phyloP scores from a whole-genome alignment of 2,329 filamentous ascomycete species.

The Hymenoscyphus fructigenus region DNA sequence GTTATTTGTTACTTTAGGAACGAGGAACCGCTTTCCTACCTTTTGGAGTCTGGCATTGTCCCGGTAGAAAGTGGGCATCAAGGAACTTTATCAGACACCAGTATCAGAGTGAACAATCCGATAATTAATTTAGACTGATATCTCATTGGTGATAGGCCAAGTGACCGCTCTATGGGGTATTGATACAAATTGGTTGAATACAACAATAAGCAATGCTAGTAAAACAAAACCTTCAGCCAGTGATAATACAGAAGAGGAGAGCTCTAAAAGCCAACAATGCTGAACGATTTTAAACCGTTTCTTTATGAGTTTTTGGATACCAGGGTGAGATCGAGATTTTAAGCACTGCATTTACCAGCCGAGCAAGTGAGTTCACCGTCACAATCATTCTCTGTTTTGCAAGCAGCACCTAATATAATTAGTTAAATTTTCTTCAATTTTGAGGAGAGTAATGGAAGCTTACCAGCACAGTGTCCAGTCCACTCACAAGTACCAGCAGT shows the following conservation, averaged over 20 bases:
- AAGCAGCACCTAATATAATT: constrained; percentile 14
- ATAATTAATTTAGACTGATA: too few relatives aligned
- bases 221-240: neutral
- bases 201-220: neutral
- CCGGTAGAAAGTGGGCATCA: too few relatives aligned
- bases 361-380: constrained; percentile 19
- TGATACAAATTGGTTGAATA: neutral
- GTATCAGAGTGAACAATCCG: too few relatives aligned
- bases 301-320: constrained; percentile 16
- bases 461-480: constrained; percentile 23
- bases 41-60: too few relatives aligned
- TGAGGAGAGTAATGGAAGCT: constrained; percentile 2
- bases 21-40: too few relatives aligned
- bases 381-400: constrained; percentile 19
- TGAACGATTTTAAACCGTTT: constrained; percentile 2
- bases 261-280: neutral
- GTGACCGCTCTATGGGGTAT: neutral
- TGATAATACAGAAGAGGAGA: neutral
- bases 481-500: constrained; percentile 18
- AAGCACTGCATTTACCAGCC: constrained; percentile 16
- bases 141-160: neutral
- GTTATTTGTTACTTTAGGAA: too few relatives aligned
- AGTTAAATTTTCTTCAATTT: neutral
- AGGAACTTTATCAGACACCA: too few relatives aligned
- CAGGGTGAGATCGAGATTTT: constrained; percentile 20